Evolutionary conservation across 2,329 filamentous ascomycete genomes (phyloP), one percentile per base, ranked within the genome.

Genomic region (Arthrobotrys sphaeroides): DNA sequence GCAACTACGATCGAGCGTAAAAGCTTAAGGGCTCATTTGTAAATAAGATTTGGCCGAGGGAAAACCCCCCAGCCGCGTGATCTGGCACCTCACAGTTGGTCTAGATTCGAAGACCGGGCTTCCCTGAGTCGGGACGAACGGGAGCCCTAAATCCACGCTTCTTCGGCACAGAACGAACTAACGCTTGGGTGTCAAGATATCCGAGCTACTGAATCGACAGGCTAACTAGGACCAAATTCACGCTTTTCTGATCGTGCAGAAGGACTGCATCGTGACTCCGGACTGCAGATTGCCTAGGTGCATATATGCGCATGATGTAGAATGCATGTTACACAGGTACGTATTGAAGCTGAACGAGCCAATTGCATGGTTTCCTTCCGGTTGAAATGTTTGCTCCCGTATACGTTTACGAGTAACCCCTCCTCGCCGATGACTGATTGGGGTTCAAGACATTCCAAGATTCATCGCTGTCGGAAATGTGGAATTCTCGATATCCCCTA

Each of bases 21-120:
- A 55, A 49, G 28, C 31, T 43, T 43, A 20, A 33, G 47, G n/a
- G 47, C 26, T 53, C 47, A 55, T 43, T 33, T 26, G 22, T 38
- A 16, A 57, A 42, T 73, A 36, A 73, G 49, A 66, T 67, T 62
- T 68, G 45, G 16, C 55, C 55, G 70, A 55, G 55, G 70, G n/a
- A n/a, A n/a, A n/a, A 68, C 59, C 49, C 59, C 49, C 59, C 38
- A 74, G 62, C 62, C 55, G 40, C 49, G 60, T 65, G 49, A 36
- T 61, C 43, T 62, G 55, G 60, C 68, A 72, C 38, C 33, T 49
- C 47, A 40, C 26, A 55, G 28, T 28, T 43, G 65, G 65, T 66
- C 69, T 73, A 67, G 69, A 73, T 73, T 66, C 20, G 12, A 53
- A 13, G 42, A 53, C 60, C 22, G 40, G 49, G 67, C 43, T 43